Base-by-base conservation (phyloP, 2,329 filamentous ascomycete genomes). In the Sarocladiaceae sp. region DNA sequence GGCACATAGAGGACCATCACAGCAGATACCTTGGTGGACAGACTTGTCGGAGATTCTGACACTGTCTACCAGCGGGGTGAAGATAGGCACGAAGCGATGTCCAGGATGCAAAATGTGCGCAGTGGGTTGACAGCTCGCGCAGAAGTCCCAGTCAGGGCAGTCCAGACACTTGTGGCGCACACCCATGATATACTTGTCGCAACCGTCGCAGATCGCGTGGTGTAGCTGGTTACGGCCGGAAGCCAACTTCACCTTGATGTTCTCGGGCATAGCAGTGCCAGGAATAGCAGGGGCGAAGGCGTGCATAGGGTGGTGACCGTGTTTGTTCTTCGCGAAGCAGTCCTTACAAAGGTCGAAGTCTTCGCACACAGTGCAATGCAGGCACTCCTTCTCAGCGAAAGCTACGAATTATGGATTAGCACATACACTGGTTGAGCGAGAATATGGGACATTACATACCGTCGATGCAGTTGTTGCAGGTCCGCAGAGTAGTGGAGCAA, bases 71-170 rank as follows among this genome's bases (percentile, higher is more conserved):
- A 90, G 76, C 18, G 87, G 82, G 61, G 90, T 87, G 63, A 94
- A 96, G 59, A 99, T 80, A 37, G 90, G 83, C 12, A 89, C 89
- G 65, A 99, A 97, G 59, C 92, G 88, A 69, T 99, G 94, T 52
- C 80, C 78, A 17, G 89, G 83, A 67, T 99, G 95, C 48, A 80
- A 83, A 61, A 83, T 78, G 55, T 72, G 69, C 40, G 89, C 86
- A 58, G 78, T 82, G 60, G 77, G 71, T 54, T 90, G 70, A 70
- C 95, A 99, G 8, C 82, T 75, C 22, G 80, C 78, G 76, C 94
- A 99, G 73, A 89, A 97, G 64, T 99, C 94, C 88, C 90, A 99
- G 69, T 99, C 94, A 39, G 95, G 94, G 75, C 94, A 99, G 66
- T 90, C 86, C 58, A 97, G 78, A 69, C 94, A 99, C 79, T 99